Conservation (phyloP, 2,329 filamentous ascomycete species). For the Thermothelomyces thermophilus region DNA sequence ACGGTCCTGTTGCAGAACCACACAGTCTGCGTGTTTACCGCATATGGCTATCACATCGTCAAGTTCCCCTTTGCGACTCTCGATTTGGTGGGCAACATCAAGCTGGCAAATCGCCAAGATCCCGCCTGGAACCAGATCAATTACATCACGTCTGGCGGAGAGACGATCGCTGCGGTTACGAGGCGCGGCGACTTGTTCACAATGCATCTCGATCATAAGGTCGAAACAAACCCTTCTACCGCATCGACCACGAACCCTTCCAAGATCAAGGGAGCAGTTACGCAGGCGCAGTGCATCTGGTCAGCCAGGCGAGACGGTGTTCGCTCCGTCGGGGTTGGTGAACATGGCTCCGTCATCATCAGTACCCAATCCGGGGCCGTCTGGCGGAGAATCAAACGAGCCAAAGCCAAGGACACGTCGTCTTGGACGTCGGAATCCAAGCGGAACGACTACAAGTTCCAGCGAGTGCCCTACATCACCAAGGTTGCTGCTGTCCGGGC, state of each 20-base stretch:
- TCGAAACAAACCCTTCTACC: constrained; percentile 51
- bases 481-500: constrained; percentile 78
- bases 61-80: constrained; percentile 69
- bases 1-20: constrained; percentile 78
- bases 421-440: constrained; percentile 48
- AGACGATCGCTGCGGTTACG: constrained; percentile 85
- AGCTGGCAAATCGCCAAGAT: constrained; percentile 60
- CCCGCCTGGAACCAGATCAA: constrained; percentile 60
- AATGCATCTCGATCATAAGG: constrained; percentile 64
- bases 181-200: constrained; percentile 83
- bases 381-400: constrained; percentile 79
- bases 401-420: constrained; percentile 66
- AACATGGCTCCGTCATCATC: constrained; percentile 90
- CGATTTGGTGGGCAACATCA: constrained; percentile 61
- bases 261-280: constrained; percentile 80
- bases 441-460: constrained; percentile 90
- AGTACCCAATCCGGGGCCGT: constrained; percentile 89
- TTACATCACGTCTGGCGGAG: constrained; percentile 76
- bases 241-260: constrained; percentile 86
- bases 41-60: constrained; percentile 90
- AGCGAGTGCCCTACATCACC: constrained; percentile 80
- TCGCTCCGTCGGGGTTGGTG: constrained; percentile 78
- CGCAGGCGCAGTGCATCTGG: constrained; percentile 77
- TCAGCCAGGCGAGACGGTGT: constrained; percentile 81
- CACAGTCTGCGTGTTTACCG: constrained; percentile 89